Conservation (phyloP, 495 filamentous ascomycete species). For the Xylaria cubensis region DNA sequence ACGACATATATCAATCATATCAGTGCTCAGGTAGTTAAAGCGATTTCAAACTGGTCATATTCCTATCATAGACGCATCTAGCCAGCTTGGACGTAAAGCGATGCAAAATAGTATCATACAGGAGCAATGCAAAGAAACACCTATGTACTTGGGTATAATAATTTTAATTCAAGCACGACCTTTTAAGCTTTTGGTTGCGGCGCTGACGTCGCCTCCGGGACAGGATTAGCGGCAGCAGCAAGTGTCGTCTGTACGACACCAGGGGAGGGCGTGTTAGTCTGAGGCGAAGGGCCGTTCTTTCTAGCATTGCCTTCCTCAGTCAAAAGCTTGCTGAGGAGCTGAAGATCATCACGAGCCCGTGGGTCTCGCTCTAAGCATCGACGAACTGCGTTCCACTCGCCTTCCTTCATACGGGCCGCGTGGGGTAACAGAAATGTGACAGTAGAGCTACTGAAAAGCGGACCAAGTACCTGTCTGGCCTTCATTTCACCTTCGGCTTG, state of each 20-base stretch:
- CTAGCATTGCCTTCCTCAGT: slow-evolving; percentile 47
- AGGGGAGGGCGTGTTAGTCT: slow-evolving; percentile 29
- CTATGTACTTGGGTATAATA: slow-evolving; percentile 16
- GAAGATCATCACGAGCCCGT: slow-evolving; percentile 52
- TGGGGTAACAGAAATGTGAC: slow-evolving; percentile 72
- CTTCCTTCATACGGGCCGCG: slow-evolving; percentile 64
- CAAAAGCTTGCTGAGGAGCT: slow-evolving; percentile 54
- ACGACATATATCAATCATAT: neutral
- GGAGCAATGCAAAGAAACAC: neutral
- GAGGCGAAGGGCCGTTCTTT: slow-evolving; percentile 33
- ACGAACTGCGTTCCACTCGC: slow-evolving; percentile 69
- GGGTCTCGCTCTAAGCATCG: slow-evolving; percentile 63
- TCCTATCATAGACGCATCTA: neutral
- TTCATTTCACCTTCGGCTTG: slow-evolving; percentile 53
- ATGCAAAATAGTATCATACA: slow-evolving; percentile 6
- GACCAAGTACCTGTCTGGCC: slow-evolving; percentile 65
- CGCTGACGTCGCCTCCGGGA: slow-evolving; percentile 23
- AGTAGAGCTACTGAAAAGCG: slow-evolving; percentile 64
- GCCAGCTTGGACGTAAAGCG: neutral
- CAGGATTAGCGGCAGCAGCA: slow-evolving; percentile 33
- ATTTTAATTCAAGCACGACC: neutral
- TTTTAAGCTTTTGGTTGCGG: slow-evolving; percentile 27
- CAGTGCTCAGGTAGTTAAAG: neutral
- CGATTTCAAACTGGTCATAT: neutral
- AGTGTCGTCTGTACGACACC: slow-evolving; percentile 39